A percentile compares a stretch with the other conserved stretches of the same genome.
phyloP scores from a whole-genome alignment of 352 stramenopile genomes.

The Globisporangium parvum region DNA sequence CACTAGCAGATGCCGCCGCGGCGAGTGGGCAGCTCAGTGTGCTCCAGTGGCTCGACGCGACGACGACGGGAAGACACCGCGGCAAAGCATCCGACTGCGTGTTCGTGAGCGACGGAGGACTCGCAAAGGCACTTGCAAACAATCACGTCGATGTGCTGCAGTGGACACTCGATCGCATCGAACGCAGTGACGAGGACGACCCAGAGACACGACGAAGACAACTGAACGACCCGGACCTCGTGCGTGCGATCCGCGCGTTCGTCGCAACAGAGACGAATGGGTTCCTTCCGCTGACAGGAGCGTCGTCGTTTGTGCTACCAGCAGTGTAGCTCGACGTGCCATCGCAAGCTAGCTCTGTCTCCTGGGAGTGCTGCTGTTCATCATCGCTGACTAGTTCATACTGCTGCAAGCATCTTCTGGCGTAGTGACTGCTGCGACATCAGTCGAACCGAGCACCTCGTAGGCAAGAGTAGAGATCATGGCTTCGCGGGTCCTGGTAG shows the following conservation, averaged over 20 bases:
- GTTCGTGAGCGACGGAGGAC: slow-evolving; percentile 1
- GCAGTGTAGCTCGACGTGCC: background rate
- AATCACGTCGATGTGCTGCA: slow-evolving; percentile 32
- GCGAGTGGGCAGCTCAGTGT: slow-evolving; percentile 25
- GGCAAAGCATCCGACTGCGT: background rate
- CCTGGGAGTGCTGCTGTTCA: too few relatives aligned
- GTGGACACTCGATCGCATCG: slow-evolving; percentile 27
- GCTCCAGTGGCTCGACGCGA: slow-evolving; percentile 20
- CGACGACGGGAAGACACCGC: background rate
- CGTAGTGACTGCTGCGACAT: too few relatives aligned
- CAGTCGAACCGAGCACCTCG: too few relatives aligned
- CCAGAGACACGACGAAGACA: too few relatives aligned
- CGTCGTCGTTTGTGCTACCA: background rate
- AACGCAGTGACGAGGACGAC: background rate
- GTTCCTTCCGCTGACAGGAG: background rate
- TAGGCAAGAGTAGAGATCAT: too few relatives aligned
- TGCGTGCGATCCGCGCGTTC: background rate
- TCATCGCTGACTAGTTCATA: too few relatives aligned
- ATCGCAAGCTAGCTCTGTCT: too few relatives aligned
- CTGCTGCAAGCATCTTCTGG: too few relatives aligned
- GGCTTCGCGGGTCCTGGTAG: too few relatives aligned
- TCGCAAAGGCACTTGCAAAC: slow-evolving; percentile 20
- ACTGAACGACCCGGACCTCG: background rate
- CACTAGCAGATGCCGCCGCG: slow-evolving; percentile 21
- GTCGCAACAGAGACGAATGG: background rate